These are phyloP conservation scores for Aspergillus jensenii DNA, from an alignment of 2,329 filamentous ascomycete species.

Conservation along the genomic window DNA sequence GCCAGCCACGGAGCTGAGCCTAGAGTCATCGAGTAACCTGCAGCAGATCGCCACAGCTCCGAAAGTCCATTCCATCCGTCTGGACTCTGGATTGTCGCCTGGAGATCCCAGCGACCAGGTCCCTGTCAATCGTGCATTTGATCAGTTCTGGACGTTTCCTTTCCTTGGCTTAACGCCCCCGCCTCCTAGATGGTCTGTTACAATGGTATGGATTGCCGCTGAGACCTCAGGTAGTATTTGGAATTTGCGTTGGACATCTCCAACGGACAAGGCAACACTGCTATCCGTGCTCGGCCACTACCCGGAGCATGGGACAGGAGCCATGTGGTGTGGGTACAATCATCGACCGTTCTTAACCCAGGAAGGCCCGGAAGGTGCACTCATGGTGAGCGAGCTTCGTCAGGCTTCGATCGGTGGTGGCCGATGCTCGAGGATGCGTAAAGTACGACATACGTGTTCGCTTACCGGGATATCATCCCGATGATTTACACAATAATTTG, in stretches of 20 bases:
- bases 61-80: constrained; percentile 14
- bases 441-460: constrained; percentile 5
- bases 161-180: constrained; percentile 1
- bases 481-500: constrained; percentile 6
- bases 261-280: constrained; percentile 10
- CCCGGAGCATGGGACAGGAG: constrained; percentile 1
- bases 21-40: constrained; percentile 6
- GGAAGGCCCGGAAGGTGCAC: not conserved
- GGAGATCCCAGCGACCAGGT: constrained; percentile 23
- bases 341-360: not conserved
- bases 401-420: not conserved
- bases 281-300: constrained; percentile 8
- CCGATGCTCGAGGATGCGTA: constrained; percentile 1
- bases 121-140: constrained; percentile 16
- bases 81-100: constrained; percentile 18
- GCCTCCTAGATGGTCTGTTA: not conserved
- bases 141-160: constrained; percentile 20
- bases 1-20: constrained; percentile 6
- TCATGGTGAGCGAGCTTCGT: not conserved
- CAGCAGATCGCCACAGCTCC: constrained; percentile 19
- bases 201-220: not conserved
- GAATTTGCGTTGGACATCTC: constrained; percentile 19
- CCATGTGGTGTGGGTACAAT: constrained; percentile 7
- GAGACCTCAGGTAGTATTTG: constrained; percentile 15
- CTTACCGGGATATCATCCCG: not conserved